Evolutionary conservation across 108 stramenopile genomes (phyloP).

Genomic region (Aurantiochytrium sp.): DNA sequence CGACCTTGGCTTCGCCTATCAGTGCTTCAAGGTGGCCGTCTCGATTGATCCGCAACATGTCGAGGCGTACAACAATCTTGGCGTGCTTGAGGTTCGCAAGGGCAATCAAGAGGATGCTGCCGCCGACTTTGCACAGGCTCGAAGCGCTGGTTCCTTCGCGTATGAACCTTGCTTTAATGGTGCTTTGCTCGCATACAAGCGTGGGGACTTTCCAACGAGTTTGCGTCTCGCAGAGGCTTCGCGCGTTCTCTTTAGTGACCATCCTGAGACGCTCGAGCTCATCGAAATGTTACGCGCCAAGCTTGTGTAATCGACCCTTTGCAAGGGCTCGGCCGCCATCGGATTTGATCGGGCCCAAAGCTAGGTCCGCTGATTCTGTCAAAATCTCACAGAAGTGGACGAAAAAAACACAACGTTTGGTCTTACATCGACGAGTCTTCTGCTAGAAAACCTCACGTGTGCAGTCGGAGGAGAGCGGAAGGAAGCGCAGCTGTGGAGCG

Average conservation of each 20-base stretch:
- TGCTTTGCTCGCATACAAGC: conserved; percentile 41
- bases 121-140: conserved; percentile 25
- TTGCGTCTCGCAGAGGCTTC: conserved; percentile 20
- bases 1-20: conserved; percentile 54
- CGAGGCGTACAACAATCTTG: conserved; percentile 49
- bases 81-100: conserved; percentile 48
- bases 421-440: too few relatives aligned
- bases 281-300: background rate
- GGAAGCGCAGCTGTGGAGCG: too few relatives aligned
- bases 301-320: background rate
- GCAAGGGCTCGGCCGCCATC: too few relatives aligned
- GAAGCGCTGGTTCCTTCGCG: conserved; percentile 30
- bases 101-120: conserved; percentile 41
- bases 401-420: too few relatives aligned
- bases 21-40: conserved; percentile 50
- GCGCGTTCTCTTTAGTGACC: conserved; percentile 33
- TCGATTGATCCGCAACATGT: conserved; percentile 38
- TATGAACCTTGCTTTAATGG: conserved; percentile 49
- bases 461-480: too few relatives aligned
- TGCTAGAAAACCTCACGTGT: too few relatives aligned
- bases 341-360: too few relatives aligned
- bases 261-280: conserved; percentile 40
- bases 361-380: too few relatives aligned
- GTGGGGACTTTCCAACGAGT: conserved; percentile 45
- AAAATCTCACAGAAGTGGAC: too few relatives aligned